phyloP scores from a whole-genome alignment of 148 eudicot species.

The Bassia scoparia region DNA sequence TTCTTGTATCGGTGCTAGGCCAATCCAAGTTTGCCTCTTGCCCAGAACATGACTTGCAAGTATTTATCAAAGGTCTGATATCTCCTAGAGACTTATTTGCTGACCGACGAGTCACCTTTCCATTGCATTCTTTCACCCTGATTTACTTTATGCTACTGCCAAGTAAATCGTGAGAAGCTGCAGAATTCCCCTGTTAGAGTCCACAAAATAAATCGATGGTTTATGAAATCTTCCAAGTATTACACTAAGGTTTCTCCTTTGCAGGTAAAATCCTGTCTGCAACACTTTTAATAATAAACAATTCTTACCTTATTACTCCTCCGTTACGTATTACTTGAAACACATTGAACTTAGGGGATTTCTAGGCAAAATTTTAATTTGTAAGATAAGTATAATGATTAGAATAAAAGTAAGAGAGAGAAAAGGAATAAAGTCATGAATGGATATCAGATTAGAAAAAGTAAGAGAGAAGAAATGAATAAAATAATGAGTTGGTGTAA shows the following conservation, averaged over 20 bases:
- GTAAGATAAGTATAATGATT: too few species aligned
- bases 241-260: not conserved
- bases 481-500: too few species aligned
- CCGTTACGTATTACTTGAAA: too few species aligned
- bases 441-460: too few species aligned
- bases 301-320: too few species aligned
- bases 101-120: not conserved
- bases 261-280: too few species aligned
- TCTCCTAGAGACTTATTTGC: not conserved
- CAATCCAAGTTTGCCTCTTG: constrained; percentile 24
- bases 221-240: not conserved
- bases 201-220: not conserved
- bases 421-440: too few species aligned
- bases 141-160: not conserved
- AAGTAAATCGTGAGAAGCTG: not conserved
- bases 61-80: constrained; percentile 16
- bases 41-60: constrained; percentile 14
- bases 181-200: not conserved
- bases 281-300: not conserved
- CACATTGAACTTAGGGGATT: too few species aligned
- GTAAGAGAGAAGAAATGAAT: too few species aligned
- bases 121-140: constrained; percentile 2
- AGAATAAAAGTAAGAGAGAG: too few species aligned
- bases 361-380: too few species aligned
- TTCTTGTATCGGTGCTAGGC: constrained; percentile 25